phyloP scores from a whole-genome alignment of 1,284 basidiomycete species.

The Cryptococcus jaspeensis region DNA sequence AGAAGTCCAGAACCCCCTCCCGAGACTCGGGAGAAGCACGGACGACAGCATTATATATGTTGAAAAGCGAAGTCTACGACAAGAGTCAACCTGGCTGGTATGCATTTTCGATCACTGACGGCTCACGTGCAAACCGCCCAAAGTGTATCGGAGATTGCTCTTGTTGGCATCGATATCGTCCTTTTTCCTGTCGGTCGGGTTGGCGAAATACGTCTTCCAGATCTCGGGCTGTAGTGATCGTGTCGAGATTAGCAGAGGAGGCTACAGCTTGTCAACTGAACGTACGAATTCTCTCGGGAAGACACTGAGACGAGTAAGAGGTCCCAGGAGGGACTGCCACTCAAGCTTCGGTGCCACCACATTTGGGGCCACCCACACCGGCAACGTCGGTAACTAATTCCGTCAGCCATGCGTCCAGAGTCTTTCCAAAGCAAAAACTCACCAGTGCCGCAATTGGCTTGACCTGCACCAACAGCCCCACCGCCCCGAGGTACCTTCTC shows the following conservation, averaged over 20 bases:
- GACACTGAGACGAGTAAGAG: slow-evolving; percentile 74
- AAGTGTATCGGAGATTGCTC: slow-evolving; percentile 73
- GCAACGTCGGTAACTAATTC: slow-evolving; percentile 45
- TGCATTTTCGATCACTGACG: background rate
- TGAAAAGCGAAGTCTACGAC: slow-evolving; percentile 61
- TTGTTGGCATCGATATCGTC: slow-evolving; percentile 80
- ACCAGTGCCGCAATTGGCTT: slow-evolving; percentile 78
- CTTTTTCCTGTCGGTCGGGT: slow-evolving; percentile 70
- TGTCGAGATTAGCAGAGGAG: background rate
- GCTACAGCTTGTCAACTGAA: slow-evolving; percentile 13
- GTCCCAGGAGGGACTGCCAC: slow-evolving; percentile 72
- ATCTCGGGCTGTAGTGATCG: slow-evolving; percentile 64
- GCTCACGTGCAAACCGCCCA: slow-evolving; percentile 73
- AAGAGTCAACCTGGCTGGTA: background rate
- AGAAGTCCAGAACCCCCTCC: slow-evolving; percentile 82
- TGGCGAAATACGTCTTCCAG: slow-evolving; percentile 75
- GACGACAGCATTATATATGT: slow-evolving; percentile 84
- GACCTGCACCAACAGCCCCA: slow-evolving; percentile 75
- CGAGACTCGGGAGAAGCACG: slow-evolving; percentile 75
- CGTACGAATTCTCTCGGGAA: slow-evolving; percentile 84
- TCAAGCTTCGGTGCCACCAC: slow-evolving; percentile 52
- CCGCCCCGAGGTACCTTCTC: slow-evolving; percentile 79
- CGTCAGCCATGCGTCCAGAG: slow-evolving; percentile 15
- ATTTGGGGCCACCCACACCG: slow-evolving; percentile 45
- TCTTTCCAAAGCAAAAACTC: slow-evolving; percentile 13